Evolutionary conservation across 805 yeast genomes (phyloP).

Genomic region (Barnettozyma wickerhamii): DNA sequence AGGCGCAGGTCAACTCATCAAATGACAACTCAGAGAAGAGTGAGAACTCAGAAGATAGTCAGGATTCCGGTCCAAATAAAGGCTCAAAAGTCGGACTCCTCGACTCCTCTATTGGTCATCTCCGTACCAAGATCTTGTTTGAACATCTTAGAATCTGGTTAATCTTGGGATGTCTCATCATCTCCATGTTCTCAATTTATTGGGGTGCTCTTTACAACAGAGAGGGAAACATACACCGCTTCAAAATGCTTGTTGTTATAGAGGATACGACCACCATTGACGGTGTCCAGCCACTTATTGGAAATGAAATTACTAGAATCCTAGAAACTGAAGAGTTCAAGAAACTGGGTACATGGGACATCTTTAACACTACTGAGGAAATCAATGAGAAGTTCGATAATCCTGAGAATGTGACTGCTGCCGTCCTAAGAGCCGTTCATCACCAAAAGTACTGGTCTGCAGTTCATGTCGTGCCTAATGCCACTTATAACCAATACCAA

Average conservation of each 20-base stretch:
- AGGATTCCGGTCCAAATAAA: no score
- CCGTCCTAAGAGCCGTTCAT: conserved; percentile 41
- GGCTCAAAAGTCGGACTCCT: conserved; percentile 17
- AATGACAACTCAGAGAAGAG: neutral
- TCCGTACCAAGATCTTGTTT: conserved; percentile 12
- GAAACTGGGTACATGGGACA: conserved; percentile 43
- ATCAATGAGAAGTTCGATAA: conserved; percentile 22
- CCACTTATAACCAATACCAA: conserved; percentile 32
- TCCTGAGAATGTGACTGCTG: conserved; percentile 27
- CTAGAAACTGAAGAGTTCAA: conserved; percentile 48
- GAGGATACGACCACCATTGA: conserved; percentile 28
- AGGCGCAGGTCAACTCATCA: neutral
- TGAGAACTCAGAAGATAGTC: neutral
- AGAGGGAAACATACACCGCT: conserved; percentile 18
- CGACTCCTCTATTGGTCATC: conserved; percentile 9
- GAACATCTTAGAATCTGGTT: conserved; percentile 16
- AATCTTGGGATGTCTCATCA: conserved; percentile 32
- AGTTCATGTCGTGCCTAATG: conserved; percentile 46
- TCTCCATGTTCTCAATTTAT: conserved; percentile 31
- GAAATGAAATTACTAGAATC: conserved; percentile 31
- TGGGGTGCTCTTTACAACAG: conserved; percentile 35
- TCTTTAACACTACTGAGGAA: conserved; percentile 23
- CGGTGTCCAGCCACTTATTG: conserved; percentile 13
- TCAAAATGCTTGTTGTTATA: conserved; percentile 30
- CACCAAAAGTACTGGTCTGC: conserved; percentile 62